Percentiles rank a stretch among this genome's conserved stretches.
phyloP scores from a whole-genome alignment of 108 stramenopile species.

The Skeletonema potamos region DNA sequence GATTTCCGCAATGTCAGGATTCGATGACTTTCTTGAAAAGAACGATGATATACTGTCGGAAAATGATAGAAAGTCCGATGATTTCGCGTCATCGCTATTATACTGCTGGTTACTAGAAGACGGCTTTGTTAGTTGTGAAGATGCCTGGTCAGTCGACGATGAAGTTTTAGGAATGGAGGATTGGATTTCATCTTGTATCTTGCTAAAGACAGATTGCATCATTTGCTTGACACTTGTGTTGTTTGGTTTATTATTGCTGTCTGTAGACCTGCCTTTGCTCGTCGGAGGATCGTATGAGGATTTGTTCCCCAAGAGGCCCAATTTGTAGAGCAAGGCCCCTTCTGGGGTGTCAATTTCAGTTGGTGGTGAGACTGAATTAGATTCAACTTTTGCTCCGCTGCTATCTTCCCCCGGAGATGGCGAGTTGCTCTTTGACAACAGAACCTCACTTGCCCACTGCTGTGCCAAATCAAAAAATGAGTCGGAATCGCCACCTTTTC shows the following conservation, averaged over 20 bases:
- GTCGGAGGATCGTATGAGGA: not conserved
- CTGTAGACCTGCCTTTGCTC: not conserved
- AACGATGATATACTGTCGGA: conserved; percentile 15
- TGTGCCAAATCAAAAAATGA: conserved; percentile 41
- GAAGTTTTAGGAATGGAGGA: not conserved
- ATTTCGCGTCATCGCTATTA: not conserved
- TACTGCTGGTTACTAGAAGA: not conserved
- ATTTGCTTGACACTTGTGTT: not conserved
- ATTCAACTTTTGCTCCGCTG: not conserved
- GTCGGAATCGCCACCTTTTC: not conserved
- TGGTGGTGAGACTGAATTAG: not conserved
- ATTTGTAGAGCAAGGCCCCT: not conserved
- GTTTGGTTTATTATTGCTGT: not conserved
- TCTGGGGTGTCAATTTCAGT: not conserved
- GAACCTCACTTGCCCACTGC: conserved; percentile 28
- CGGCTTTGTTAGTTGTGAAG: not conserved
- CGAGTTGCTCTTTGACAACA: not conserved
- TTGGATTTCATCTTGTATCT: conserved; percentile 13
- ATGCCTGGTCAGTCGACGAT: not conserved
- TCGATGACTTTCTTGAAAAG: conserved; percentile 18
- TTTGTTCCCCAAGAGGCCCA: not conserved
- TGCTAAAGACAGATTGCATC: conserved; percentile 3
- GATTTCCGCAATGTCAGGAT: conserved; percentile 23
- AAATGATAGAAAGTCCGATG: conserved; percentile 22
- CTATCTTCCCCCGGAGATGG: not conserved